Percentiles rank a stretch among this genome's conserved stretches.
These are phyloP conservation scores for Alternaria consortialis DNA, from an alignment of 2,329 filamentous ascomycete genomes.

Conservation along the genomic window DNA sequence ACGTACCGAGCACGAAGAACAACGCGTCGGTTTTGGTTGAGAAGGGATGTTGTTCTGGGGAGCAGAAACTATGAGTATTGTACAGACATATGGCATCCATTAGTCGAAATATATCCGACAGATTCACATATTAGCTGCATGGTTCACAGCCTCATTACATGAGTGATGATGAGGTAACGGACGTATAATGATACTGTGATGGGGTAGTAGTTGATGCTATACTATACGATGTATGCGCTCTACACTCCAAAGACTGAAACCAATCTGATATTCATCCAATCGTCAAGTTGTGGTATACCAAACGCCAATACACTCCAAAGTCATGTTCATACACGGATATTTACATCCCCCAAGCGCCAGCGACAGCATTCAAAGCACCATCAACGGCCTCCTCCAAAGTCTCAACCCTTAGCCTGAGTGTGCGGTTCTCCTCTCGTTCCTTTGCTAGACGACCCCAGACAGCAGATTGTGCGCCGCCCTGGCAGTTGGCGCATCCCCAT, in stretches of 20 bases:
- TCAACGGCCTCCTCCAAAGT: slow-evolving; percentile 65
- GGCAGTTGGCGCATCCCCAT: slow-evolving; percentile 48
- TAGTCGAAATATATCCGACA: not conserved
- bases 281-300: slow-evolving; percentile 9
- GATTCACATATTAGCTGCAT: not conserved
- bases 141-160: not conserved
- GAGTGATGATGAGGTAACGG: not conserved
- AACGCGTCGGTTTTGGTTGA: slow-evolving; percentile 39
- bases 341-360: slow-evolving; percentile 42
- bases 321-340: slow-evolving; percentile 11
- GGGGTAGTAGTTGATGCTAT: slow-evolving; percentile 1
- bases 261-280: slow-evolving; percentile 5
- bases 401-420: slow-evolving; percentile 61
- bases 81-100: not conserved
- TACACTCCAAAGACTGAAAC: not conserved
- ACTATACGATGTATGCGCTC: slow-evolving; percentile 1
- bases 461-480: slow-evolving; percentile 49
- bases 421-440: slow-evolving; percentile 65
- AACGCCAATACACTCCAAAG: slow-evolving; percentile 15
- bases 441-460: slow-evolving; percentile 63
- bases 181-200: not conserved
- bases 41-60: slow-evolving; percentile 25
- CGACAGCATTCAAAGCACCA: slow-evolving; percentile 64
- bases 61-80: slow-evolving; percentile 26
- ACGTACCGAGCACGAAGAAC: slow-evolving; percentile 58